Base-by-base conservation (phyloP, 495 filamentous ascomycete species). In the Penicillium goetzii region DNA sequence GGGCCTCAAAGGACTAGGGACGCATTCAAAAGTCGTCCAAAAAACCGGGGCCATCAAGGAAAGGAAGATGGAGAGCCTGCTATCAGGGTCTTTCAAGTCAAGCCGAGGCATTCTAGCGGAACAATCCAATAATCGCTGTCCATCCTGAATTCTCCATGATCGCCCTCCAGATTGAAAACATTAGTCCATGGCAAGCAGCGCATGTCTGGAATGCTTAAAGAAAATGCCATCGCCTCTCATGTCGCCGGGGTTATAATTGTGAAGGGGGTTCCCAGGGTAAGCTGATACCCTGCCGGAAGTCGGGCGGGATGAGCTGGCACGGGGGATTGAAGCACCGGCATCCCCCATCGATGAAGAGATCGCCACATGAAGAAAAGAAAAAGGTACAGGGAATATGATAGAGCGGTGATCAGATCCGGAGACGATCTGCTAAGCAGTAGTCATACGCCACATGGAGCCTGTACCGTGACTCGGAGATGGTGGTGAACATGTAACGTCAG, bases 401-500 rank as follows among this genome's bases (percentile, higher is more conserved):
- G 14, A n/a, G n/a, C 30, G 26, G 23, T 14, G 26, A 36, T 30
- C 1, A 4, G 14, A 56, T 56, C 25, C 40, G n/a, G 25, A 43
- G 17, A 21, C 14, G 26, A 32, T 26, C 11, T 12, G 17, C 26
- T 33, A 25, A 43, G 36, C 17, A 52, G 26, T 38, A 52, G 26
- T 47, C 45, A 19, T 23, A 25, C 58, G 45, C 58, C 49, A 43
- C 59, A 55, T 28, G 28, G 41, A 28, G 19, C 43, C 26, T 41
- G 51, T n/a, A 21, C 52, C 30, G 54, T 38, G 28, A 66, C 59
- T 53, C 25, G 60, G 34, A 60, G 56, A 34, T 47, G 32, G 50
- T 59, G 51, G 47, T 54, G 61, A 58, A 50, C 52, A 67, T 60
- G 60, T 67, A 53, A 67, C 47, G 58, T 56, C 57, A 49, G 57